Percentiles rank a stretch among this genome's conserved stretches.
These are phyloP conservation scores for Astrothelium subdiscretum DNA, from an alignment of 495 filamentous ascomycete genomes.

Conservation along the genomic window DNA sequence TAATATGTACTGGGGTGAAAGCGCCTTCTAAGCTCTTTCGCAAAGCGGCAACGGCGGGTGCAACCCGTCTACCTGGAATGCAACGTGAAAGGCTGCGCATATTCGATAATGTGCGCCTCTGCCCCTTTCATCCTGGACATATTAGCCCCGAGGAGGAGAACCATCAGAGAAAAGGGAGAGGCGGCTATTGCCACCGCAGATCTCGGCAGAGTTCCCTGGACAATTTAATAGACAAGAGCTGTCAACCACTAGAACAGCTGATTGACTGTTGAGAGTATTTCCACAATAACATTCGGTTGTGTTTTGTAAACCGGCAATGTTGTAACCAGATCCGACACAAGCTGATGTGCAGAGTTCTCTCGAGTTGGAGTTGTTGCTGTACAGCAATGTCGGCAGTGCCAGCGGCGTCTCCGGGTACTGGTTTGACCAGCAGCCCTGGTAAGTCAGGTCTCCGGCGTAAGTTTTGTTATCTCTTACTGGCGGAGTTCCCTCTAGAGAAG, in stretches of 20 bases:
- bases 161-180: constrained; percentile 2
- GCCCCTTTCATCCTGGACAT: too few relatives aligned
- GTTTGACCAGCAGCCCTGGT: constrained; percentile 16
- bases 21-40: too few relatives aligned
- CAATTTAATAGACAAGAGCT: constrained; percentile 10
- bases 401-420: neutral
- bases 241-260: constrained; percentile 7
- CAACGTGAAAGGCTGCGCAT: too few relatives aligned
- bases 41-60: too few relatives aligned
- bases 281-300: constrained; percentile 15
- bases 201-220: constrained; percentile 9
- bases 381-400: constrained; percentile 6
- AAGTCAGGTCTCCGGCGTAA: constrained; percentile 15
- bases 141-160: too few relatives aligned
- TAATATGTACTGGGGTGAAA: too few relatives aligned
- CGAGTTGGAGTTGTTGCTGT: constrained; percentile 7
- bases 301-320: constrained; percentile 20
- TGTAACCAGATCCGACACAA: constrained; percentile 21
- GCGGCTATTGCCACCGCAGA: constrained; percentile 13
- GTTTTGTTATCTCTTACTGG: constrained; percentile 6
- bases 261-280: constrained; percentile 3
- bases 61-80: too few relatives aligned
- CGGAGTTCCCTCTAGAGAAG: neutral
- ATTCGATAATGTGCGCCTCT: too few relatives aligned
- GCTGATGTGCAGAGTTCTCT: constrained; percentile 17